Evolutionary conservation across 129 eudicot genomes (phyloP).

Genomic region (Deinandra increscens): DNA sequence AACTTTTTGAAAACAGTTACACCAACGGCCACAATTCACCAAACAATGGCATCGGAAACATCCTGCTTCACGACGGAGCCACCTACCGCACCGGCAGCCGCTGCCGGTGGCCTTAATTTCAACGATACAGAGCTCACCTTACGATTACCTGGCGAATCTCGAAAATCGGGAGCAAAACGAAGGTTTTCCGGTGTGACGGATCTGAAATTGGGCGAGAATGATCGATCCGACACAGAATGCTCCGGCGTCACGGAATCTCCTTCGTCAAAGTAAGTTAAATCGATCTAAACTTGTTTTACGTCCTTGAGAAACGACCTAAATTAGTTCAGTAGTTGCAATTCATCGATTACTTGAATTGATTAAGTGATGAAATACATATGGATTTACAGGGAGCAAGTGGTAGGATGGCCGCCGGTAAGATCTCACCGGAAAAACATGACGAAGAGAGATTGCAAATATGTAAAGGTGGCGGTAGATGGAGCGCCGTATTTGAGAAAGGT

Average conservation of each 20-base stretch:
- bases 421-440: slow-evolving; percentile 31
- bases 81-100: slow-evolving; percentile 15
- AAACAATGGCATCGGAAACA: slow-evolving; percentile 29
- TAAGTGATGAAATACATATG: background rate
- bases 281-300: background rate
- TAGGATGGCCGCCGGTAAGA: slow-evolving; percentile 98
- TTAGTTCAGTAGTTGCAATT: background rate
- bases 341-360: background rate
- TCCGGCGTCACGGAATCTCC: slow-evolving; percentile 35
- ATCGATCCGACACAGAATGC: background rate
- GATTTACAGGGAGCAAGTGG: slow-evolving; percentile 52
- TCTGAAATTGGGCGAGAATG: slow-evolving; percentile 34
- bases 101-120: slow-evolving; percentile 30
- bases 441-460: slow-evolving; percentile 51
- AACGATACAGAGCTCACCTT: slow-evolving; percentile 79
- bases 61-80: slow-evolving; percentile 34
- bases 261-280: slow-evolving; percentile 46
- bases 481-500: slow-evolving; percentile 84
- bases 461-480: slow-evolving; percentile 93
- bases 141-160: slow-evolving; percentile 62
- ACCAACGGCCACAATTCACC: background rate
- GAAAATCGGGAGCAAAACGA: slow-evolving; percentile 46
- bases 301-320: background rate
- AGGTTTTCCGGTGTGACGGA: slow-evolving; percentile 43
- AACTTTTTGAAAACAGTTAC: slow-evolving; percentile 23